phyloP scores from a whole-genome alignment of 129 eudicot species.

The Flaveria trinervia region DNA sequence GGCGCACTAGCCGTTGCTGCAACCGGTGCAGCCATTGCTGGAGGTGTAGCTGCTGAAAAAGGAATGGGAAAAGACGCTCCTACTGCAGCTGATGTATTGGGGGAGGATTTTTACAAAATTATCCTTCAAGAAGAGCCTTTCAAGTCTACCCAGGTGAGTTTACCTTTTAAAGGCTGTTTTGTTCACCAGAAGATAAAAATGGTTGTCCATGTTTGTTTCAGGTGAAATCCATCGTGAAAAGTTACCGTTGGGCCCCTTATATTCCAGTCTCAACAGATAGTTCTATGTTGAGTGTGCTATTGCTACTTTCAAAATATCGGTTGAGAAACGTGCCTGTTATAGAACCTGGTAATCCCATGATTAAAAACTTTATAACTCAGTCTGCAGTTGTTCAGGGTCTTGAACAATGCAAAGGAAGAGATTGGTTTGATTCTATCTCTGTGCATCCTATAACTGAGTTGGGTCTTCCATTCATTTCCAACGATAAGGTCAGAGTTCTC shows the following conservation, averaged over 20 bases:
- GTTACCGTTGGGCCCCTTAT: slow-evolving; percentile 82
- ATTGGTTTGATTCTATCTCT: slow-evolving; percentile 89
- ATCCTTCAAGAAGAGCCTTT: slow-evolving; percentile 92
- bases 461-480: slow-evolving; percentile 85
- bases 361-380: slow-evolving; percentile 84
- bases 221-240: slow-evolving; percentile 78
- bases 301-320: slow-evolving; percentile 83
- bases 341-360: slow-evolving; percentile 59
- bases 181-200: neutral
- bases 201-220: slow-evolving; percentile 27
- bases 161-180: neutral
- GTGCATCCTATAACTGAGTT: slow-evolving; percentile 66
- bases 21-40: slow-evolving; percentile 83
- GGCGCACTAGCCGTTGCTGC: slow-evolving; percentile 78
- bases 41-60: slow-evolving; percentile 75
- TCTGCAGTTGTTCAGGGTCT: slow-evolving; percentile 94
- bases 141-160: slow-evolving; percentile 73
- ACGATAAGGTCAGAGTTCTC: slow-evolving; percentile 48
- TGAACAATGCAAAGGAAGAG: slow-evolving; percentile 79
- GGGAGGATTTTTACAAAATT: slow-evolving; percentile 91
- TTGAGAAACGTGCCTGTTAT: slow-evolving; percentile 88
- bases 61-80: slow-evolving; percentile 76
- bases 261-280: slow-evolving; percentile 81
- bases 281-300: slow-evolving; percentile 79
- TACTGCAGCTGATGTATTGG: slow-evolving; percentile 72